Conservation (phyloP, 805 yeast genomes). For the Ogataea nitratoaversa region DNA sequence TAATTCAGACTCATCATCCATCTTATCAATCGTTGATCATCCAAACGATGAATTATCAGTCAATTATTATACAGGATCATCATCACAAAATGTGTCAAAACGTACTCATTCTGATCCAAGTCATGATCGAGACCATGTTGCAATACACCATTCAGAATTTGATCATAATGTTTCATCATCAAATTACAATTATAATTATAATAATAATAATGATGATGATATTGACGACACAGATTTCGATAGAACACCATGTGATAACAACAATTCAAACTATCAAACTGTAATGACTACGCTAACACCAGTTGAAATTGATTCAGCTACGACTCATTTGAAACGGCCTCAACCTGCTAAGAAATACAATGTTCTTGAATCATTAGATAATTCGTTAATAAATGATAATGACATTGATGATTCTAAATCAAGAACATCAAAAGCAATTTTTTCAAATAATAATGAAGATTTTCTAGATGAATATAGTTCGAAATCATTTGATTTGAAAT, state of each 20-base stretch:
- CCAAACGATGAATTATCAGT: background rate
- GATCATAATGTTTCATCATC: too few species aligned
- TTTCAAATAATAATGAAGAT: too few species aligned
- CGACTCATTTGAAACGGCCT: slow-evolving; percentile 10
- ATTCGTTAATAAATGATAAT: background rate
- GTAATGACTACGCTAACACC: too few species aligned
- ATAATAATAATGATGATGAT: slow-evolving; percentile 5
- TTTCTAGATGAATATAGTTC: slow-evolving; percentile 1
- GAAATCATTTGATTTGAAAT: slow-evolving; percentile 47
- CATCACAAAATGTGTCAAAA: too few species aligned
- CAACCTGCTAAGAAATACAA: slow-evolving; percentile 10
- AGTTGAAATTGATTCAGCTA: too few species aligned
- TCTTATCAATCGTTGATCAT: background rate
- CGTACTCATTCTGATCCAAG: too few species aligned
- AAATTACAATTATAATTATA: too few species aligned
- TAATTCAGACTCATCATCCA: slow-evolving; percentile 2
- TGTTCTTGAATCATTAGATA: background rate
- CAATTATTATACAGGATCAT: background rate
- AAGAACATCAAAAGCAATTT: too few species aligned
- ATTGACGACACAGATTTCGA: slow-evolving; percentile 16
- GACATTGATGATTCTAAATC: slow-evolving; percentile 1
- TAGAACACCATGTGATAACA: slow-evolving; percentile 9
- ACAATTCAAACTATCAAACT: background rate
- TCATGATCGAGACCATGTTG: too few species aligned
- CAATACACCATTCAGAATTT: too few species aligned